Percentiles rank a stretch among this genome's conserved stretches.
phyloP scores from a whole-genome alignment of 2,329 filamentous ascomycete genomes.

The Amphichorda felina region DNA sequence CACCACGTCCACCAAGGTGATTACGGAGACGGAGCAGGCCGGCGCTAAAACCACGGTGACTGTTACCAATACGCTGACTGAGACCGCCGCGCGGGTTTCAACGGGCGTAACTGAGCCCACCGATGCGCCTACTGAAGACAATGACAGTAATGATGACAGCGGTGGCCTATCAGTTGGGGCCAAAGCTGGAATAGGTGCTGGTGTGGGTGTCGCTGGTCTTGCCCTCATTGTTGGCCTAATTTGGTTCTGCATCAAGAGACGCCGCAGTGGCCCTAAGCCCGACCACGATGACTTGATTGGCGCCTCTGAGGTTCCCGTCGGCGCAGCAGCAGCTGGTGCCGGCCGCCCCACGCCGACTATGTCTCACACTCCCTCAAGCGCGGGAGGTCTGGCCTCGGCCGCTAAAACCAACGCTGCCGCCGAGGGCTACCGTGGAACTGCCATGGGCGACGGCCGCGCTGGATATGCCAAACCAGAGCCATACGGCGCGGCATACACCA shows the following conservation, averaged over 20 bases:
- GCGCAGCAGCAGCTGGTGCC: conserved; percentile 4
- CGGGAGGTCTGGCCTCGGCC: conserved; percentile 12
- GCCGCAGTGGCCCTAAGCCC: conserved; percentile 16
- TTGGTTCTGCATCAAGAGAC: conserved; percentile 17
- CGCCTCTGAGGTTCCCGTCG: conserved; percentile 28
- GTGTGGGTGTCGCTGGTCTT: conserved; percentile 23
- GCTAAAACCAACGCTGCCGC: conserved; percentile 9
- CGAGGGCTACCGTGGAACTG: conserved; percentile 27
- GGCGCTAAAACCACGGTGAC: conserved; percentile 26
- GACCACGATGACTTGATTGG: conserved; percentile 27
- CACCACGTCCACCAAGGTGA: conserved; percentile 14
- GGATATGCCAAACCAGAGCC: conserved; percentile 25
- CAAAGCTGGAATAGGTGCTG: conserved; percentile 30
- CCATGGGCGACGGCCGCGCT: conserved; percentile 23
- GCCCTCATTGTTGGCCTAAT: conserved; percentile 15
- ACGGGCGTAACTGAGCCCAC: conserved; percentile 15
- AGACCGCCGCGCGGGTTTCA: conserved; percentile 20
- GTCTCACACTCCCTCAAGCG: conserved; percentile 12
- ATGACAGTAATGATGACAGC: conserved; percentile 6
- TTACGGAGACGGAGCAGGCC: conserved; percentile 19
- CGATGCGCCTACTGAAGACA: conserved; percentile 10
- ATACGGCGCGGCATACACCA: conserved; percentile 18
- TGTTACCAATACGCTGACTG: conserved; percentile 20
- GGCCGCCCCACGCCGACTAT: conserved; percentile 14
- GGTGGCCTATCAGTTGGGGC: conserved; percentile 26